Percentiles rank a stretch among this genome's conserved stretches.
Evolutionary conservation across 2,329 filamentous ascomycete species (phyloP).

Genomic region (Penicillium rolfsii): DNA sequence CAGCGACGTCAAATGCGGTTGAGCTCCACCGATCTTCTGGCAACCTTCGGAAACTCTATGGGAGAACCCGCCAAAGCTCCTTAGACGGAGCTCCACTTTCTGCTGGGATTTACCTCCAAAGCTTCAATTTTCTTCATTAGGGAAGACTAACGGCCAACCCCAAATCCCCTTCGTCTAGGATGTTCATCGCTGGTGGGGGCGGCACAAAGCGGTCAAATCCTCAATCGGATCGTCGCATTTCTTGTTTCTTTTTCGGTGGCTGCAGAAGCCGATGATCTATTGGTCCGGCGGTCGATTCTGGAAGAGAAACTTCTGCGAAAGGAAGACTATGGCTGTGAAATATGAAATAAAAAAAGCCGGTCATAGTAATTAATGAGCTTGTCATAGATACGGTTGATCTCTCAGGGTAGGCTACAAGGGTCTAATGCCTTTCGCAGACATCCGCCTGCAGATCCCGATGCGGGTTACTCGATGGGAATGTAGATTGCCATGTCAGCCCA

Average conservation of each 20-base stretch:
- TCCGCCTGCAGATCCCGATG: slow-evolving; percentile 3
- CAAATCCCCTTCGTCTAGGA: not conserved
- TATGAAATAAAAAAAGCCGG: not conserved
- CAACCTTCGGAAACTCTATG: slow-evolving; percentile 33
- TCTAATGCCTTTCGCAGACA: not conserved
- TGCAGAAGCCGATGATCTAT: slow-evolving; percentile 13
- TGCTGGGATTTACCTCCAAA: not conserved
- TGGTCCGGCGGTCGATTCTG: not conserved
- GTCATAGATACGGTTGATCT: not conserved
- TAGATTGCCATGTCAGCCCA: not conserved
- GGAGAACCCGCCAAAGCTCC: slow-evolving; percentile 15
- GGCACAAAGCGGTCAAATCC: slow-evolving; percentile 15
- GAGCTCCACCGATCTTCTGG: slow-evolving; percentile 39
- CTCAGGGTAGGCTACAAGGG: not conserved
- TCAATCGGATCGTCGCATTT: slow-evolving; percentile 19
- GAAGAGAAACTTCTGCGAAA: not conserved
- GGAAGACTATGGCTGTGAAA: not conserved
- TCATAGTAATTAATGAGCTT: not conserved
- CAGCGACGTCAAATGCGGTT: slow-evolving; percentile 41
- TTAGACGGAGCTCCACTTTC: slow-evolving; percentile 18
- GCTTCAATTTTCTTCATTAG: slow-evolving; percentile 2
- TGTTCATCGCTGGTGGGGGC: slow-evolving; percentile 6
- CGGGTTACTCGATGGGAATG: not conserved
- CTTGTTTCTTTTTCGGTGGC: slow-evolving; percentile 7
- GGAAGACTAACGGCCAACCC: not conserved